These are phyloP conservation scores for Candida pseudoviswanathii DNA, from an alignment of 1,139 yeast genomes.

Conservation along the genomic window DNA sequence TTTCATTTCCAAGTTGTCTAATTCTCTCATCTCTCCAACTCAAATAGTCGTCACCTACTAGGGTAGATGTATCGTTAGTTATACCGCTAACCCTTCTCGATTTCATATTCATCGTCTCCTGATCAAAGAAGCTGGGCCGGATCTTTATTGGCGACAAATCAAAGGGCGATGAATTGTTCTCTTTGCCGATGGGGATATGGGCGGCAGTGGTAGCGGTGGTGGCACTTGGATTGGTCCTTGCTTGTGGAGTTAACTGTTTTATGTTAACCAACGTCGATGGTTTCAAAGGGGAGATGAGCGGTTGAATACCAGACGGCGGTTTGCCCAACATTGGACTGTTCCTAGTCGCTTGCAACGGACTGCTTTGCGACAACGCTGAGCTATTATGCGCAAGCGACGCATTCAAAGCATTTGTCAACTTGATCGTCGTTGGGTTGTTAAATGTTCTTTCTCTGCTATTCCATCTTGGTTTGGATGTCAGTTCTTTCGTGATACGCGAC, in stretches of 20 bases:
- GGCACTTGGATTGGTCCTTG: no score
- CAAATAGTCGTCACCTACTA: conserved; percentile 45
- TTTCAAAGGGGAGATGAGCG: conserved; percentile 33
- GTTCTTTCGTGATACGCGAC: conserved; percentile 5
- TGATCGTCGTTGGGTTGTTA: conserved; percentile 21
- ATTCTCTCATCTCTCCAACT: conserved; percentile 45
- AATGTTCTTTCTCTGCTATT: conserved; percentile 9
- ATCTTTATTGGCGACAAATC: conserved; percentile 15
- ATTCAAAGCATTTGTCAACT: conserved; percentile 22
- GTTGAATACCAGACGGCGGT: conserved; percentile 25
- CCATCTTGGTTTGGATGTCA: conserved; percentile 10
- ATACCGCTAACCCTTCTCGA: conserved; percentile 21
- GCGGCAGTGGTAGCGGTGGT: not conserved
- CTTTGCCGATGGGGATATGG: conserved; percentile 15
- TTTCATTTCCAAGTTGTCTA: conserved; percentile 28
- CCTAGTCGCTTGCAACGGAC: conserved; percentile 21
- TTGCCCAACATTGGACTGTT: conserved; percentile 15
- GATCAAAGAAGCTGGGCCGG: conserved; percentile 7
- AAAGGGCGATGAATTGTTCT: conserved; percentile 15
- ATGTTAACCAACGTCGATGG: conserved; percentile 4
- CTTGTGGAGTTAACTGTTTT: not conserved
- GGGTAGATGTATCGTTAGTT: conserved; percentile 40
- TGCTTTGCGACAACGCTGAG: conserved; percentile 17
- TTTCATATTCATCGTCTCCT: not conserved
- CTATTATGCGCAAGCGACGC: conserved; percentile 16